Evolutionary conservation across 352 stramenopile genomes (phyloP).

Genomic region (Phytophthora agathidicida): DNA sequence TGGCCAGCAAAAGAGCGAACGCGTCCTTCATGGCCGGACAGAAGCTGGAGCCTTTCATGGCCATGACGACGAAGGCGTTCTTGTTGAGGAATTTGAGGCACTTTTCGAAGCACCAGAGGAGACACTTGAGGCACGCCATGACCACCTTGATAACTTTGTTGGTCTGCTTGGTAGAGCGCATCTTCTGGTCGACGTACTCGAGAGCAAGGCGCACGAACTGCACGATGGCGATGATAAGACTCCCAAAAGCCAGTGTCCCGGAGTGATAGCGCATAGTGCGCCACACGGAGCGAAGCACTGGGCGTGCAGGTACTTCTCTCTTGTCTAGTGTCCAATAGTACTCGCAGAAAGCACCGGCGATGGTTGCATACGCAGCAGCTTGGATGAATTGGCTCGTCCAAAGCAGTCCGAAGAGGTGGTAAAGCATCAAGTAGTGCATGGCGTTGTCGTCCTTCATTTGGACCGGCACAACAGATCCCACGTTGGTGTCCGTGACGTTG

Average conservation of each 20-base stretch:
- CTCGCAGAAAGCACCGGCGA: conserved; percentile 80
- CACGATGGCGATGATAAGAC: conserved; percentile 86
- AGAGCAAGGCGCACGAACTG: conserved; percentile 76
- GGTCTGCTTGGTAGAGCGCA: conserved; percentile 61
- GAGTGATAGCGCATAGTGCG: conserved; percentile 79
- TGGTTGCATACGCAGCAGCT: conserved; percentile 70
- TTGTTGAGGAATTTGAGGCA: conserved; percentile 92
- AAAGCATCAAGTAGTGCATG: conserved; percentile 82
- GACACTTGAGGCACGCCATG: conserved; percentile 90
- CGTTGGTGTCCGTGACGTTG: conserved; percentile 24
- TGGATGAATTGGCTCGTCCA: conserved; percentile 91
- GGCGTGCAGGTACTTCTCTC: conserved; percentile 48
- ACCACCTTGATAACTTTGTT: conserved; percentile 75
- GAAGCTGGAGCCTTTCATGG: conserved; percentile 89
- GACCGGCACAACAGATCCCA: conserved; percentile 26
- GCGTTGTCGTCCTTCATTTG: conserved; percentile 64
- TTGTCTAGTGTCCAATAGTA: conserved; percentile 92
- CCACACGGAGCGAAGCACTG: conserved; percentile 65
- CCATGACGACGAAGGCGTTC: conserved; percentile 90
- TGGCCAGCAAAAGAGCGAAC: conserved; percentile 96
- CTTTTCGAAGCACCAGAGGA: conserved; percentile 90
- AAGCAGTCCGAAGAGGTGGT: conserved; percentile 83
- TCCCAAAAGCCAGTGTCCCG: conserved; percentile 88
- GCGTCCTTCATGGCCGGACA: conserved; percentile 92
- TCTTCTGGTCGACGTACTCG: conserved; percentile 85